Evolutionary conservation across 768 basidiomycete genomes (phyloP), one percentile per base, ranked within the genome.

Genomic region (Pholiota microspora): DNA sequence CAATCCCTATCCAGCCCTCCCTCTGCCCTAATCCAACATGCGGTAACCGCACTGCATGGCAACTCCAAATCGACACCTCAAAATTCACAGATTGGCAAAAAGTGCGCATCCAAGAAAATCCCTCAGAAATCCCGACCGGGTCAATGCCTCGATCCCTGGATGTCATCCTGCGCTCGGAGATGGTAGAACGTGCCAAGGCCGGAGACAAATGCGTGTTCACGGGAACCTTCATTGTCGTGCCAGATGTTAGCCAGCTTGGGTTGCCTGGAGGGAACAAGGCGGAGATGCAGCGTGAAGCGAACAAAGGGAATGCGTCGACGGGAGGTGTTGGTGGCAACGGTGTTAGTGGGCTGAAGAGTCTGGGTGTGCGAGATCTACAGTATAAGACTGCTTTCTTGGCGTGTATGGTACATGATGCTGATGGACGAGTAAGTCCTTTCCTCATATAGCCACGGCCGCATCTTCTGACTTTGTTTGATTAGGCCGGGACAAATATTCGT

Each of bases 71-170:
- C 54, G 96, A 98, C 68, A 86, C 88, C 50, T 95, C 92, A 25
- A 95, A 93, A 69, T 99, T 99, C 68, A 92, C 93, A 0, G 97
- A 99, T 68, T 98, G 97, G 97, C 97, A 99, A 70, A 98, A 98
- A 70, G 94, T 98, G 45, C 86, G 97, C 40, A 98, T 99, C 42
- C 97, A 99, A 66, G 97, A 99, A 75, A 98, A 98, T 64, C 88
- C 96, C 8, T 97, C 95, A 24, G 97, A 98, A 72, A 98, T 99
- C 54, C 97, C 97, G 1, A 98, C 96, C 0, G 97, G 97, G 1
- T 92, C 89, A 2, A 99, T 98, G 97, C 97, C 97, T 25, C 87
- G 96, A 28, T 96, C 94, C 24, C 75, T 98, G 54, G 96, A 98
- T 67, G 96, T 98, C 38, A 92, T 98, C 59, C 83, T 98, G 6